Conservation (phyloP, 345 rosid genomes). For the Gossypium turneri region DNA sequence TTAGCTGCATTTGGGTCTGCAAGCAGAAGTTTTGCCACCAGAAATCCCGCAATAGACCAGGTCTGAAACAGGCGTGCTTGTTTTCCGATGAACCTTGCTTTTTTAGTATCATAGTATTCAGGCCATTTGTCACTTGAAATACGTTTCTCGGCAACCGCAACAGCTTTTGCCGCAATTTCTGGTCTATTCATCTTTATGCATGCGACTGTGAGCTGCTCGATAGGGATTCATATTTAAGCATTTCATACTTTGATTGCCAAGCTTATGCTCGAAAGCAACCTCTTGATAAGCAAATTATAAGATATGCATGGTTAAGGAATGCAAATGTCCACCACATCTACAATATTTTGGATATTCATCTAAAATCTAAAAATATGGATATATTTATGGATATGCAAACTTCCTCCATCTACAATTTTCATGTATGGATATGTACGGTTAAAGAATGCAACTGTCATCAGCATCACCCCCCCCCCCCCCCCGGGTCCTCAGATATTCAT, state of each 20-base stretch:
- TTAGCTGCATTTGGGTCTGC: conserved; percentile 59
- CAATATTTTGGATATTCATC: neutral
- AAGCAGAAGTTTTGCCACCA: conserved; percentile 72
- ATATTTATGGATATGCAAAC: no score
- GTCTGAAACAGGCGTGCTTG: conserved; percentile 75
- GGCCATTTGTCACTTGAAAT: conserved; percentile 81
- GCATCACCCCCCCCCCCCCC: no score
- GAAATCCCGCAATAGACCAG: conserved; percentile 90
- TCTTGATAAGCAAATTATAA: neutral
- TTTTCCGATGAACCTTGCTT: conserved; percentile 79
- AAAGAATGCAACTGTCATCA: no score
- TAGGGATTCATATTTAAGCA: neutral
- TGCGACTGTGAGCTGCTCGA: conserved; percentile 66
- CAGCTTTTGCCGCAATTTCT: conserved; percentile 74
- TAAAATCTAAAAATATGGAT: no score
- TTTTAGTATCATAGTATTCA: conserved; percentile 73
- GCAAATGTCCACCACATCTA: neutral
- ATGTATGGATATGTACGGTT: no score
- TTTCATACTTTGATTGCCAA: neutral
- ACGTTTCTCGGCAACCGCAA: conserved; percentile 62
- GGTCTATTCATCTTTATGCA: conserved; percentile 86
- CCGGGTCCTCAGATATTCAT: neutral
- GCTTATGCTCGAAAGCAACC: neutral
- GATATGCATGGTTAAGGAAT: no score
- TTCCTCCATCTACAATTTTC: no score